These are phyloP conservation scores for Scutellaria baicalensis DNA, from an alignment of 257 asterid species.

Conservation along the genomic window DNA sequence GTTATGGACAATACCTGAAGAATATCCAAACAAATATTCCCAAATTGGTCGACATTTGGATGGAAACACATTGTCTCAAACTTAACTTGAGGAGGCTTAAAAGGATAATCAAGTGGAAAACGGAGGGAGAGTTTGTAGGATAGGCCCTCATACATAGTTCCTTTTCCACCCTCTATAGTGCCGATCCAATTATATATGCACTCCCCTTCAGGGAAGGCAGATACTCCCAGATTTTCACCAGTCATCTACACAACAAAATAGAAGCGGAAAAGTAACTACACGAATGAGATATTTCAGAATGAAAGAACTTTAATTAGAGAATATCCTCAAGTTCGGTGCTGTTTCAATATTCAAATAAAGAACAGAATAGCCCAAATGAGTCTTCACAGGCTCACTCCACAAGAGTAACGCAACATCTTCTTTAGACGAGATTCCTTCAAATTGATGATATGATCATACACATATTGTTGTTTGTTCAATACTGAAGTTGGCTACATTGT, in stretches of 20 bases:
- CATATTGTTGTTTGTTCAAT: background rate
- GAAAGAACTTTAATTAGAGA: background rate
- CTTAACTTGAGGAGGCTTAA: constrained; percentile 77
- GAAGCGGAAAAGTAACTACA: background rate
- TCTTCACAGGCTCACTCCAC: background rate
- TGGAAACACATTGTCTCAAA: constrained; percentile 71
- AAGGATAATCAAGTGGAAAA: constrained; percentile 73
- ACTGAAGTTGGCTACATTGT: background rate
- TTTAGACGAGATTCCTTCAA: background rate
- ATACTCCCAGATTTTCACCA: constrained; percentile 60
- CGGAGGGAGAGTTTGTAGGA: constrained; percentile 52
- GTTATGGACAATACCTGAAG: constrained; percentile 44
- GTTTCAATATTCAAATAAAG: background rate
- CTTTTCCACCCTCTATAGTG: constrained; percentile 61
- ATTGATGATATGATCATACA: background rate
- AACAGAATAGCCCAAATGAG: background rate
- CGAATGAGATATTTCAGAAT: background rate
- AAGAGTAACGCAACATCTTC: background rate
- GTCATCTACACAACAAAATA: constrained; percentile 35
- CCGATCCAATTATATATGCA: constrained; percentile 64
- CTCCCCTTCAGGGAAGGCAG: constrained; percentile 74
- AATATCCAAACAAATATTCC: constrained; percentile 66
- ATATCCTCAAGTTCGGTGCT: background rate
- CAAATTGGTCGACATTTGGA: constrained; percentile 67
- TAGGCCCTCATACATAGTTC: constrained; percentile 55